A percentile compares a stretch with the other conserved stretches of the same genome.
Conservation (phyloP, 2,329 filamentous ascomycete species). For the Hymenoscyphus fructigenus region DNA sequence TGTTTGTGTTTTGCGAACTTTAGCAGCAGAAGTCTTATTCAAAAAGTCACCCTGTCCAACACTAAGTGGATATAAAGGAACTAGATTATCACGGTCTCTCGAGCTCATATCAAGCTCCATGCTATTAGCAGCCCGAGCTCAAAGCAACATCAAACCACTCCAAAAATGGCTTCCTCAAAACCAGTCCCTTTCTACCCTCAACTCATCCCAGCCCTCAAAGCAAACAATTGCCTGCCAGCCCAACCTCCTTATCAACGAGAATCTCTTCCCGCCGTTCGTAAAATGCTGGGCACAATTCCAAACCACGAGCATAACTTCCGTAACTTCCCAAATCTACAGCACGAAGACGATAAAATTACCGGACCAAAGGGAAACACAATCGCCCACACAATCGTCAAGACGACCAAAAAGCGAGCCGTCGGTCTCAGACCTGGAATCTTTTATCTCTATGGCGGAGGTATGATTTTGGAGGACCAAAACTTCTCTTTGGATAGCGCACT, state of each 20-base stretch:
- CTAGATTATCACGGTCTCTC: not conserved
- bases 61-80: not conserved
- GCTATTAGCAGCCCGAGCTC: not conserved
- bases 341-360: conserved; percentile 13
- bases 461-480: conserved; percentile 24
- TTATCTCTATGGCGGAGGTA: conserved; percentile 54
- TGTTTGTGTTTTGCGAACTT: not conserved
- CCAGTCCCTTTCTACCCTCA: conserved; percentile 8
- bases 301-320: conserved; percentile 1
- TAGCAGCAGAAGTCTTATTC: not conserved
- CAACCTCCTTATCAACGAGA: not conserved
- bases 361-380: conserved; percentile 15
- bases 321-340: conserved; percentile 10
- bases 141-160: not conserved
- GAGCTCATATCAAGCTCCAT: not conserved
- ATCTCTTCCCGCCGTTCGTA: not conserved
- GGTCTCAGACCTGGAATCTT: conserved; percentile 16
- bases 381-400: conserved; percentile 16
- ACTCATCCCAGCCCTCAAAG: conserved; percentile 1
- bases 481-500: conserved; percentile 39
- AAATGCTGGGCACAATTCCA: not conserved
- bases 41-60: not conserved
- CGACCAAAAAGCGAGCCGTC: not conserved
- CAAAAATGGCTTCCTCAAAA: conserved; percentile 6
- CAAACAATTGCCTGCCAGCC: not conserved